Conservation (phyloP, 495 filamentous ascomycete genomes). For the Lindgomyces ingoldianus region DNA sequence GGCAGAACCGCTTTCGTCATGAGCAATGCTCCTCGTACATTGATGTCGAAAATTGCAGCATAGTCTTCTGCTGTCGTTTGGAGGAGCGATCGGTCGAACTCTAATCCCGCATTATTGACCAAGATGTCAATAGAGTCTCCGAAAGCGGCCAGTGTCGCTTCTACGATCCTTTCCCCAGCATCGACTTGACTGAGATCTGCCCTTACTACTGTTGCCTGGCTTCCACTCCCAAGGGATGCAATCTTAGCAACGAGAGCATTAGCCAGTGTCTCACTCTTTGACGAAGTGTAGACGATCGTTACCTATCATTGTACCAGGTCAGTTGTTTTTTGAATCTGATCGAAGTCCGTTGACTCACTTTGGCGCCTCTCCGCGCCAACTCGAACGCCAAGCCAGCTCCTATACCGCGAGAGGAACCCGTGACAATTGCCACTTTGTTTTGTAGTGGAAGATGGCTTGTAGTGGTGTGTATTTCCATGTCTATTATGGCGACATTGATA, state of each 20-base stretch:
- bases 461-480: not conserved
- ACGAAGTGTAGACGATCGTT: slow-evolving; percentile 48
- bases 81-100: slow-evolving; percentile 31
- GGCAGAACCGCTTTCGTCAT: slow-evolving; percentile 52
- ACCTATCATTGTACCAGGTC: slow-evolving; percentile 41
- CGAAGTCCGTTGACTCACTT: slow-evolving; percentile 20
- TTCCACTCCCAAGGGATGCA: slow-evolving; percentile 38
- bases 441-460: slow-evolving; percentile 2
- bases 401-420: slow-evolving; percentile 39
- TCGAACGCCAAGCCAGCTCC: slow-evolving; percentile 38
- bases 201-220: slow-evolving; percentile 43
- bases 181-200: slow-evolving; percentile 44
- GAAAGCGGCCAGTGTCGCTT: slow-evolving; percentile 39
- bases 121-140: slow-evolving; percentile 45
- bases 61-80: slow-evolving; percentile 46
- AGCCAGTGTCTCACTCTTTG: slow-evolving; percentile 41
- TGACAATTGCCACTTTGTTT: slow-evolving; percentile 40
- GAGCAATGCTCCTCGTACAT: slow-evolving; percentile 48
- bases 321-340: not conserved
- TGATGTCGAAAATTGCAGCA: slow-evolving; percentile 46
- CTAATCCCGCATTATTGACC: slow-evolving; percentile 45
- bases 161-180: slow-evolving; percentile 40
- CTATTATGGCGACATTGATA: not conserved
- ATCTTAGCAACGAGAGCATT: slow-evolving; percentile 45
- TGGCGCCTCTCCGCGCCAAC: slow-evolving; percentile 36